Base-by-base conservation (phyloP, 805 yeast genomes). In the Barnettozyma siamensis region DNA sequence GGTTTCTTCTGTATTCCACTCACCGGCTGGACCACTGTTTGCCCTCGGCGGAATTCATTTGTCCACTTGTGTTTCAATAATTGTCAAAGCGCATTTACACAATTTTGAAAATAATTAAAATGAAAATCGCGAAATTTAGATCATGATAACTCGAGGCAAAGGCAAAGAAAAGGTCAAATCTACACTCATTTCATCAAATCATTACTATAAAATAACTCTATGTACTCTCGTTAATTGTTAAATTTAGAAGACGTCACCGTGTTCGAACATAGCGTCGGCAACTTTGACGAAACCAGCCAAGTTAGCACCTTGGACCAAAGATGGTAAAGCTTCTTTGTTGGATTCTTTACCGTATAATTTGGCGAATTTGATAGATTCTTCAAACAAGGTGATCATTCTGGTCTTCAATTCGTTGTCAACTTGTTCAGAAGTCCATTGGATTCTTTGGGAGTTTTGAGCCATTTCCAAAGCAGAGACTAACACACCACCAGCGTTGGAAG, bases 401-500 rank as follows among this genome's bases (percentile, higher is more conserved):
- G 75, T 76, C 81, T 88, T 88, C 64, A 91, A 80, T 70, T 86
- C 88, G 49, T 67, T 65, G 69, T 91, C 98, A 57, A 91, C 98
- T 72, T 87, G 88, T 75, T 88, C 96, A 46, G 80, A 58, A 50
- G 95, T 77, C 97, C 98, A 93, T 54, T 71, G 68, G 53, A 80
- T 78, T 76, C 97, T 85, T 66, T 84, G 94, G 45, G 97, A 87
- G 86, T 91, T 93, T 76, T 91, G 99, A 52, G 98, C 97, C 99
- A 91, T 93, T 77, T 91, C 99, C 54, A 91, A 78, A 63, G 97
- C 98, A 45, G 96, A 88, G 44, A 89, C 97, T 45, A 96, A 95
- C 58, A 91, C 99, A 81, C 99, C 99, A 73, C 98, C 99, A 73
- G 94, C 84, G 81, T 91, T 91, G 61, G 97, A 91, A 57, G 97